phyloP scores from a whole-genome alignment of 2,329 filamentous ascomycete genomes.

The Shiraia sp. region DNA sequence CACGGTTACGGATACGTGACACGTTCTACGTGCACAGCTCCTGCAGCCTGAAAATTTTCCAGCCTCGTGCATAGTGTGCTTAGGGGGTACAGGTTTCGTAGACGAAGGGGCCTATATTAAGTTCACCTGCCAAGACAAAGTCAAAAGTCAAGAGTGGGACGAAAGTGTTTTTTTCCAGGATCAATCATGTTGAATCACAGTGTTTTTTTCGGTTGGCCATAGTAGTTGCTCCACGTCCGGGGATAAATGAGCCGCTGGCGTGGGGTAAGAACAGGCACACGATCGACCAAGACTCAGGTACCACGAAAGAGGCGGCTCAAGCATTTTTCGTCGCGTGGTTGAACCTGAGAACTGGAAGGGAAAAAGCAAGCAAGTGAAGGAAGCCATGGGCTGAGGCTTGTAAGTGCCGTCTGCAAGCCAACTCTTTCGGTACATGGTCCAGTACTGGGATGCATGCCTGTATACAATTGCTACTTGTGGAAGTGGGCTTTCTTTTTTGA shows the following conservation, averaged over 20 bases:
- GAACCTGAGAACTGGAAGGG: constrained; percentile 29
- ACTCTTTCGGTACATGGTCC: constrained; percentile 15
- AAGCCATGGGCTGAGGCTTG: constrained; percentile 26
- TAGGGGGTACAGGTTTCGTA: constrained; percentile 3
- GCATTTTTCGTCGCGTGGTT: constrained; percentile 10
- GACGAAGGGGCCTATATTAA: not conserved
- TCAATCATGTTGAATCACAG: constrained; percentile 2
- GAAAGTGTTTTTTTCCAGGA: constrained; percentile 3
- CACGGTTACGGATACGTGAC: too few relatives aligned
- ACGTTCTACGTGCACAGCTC: not conserved
- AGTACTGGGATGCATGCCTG: constrained; percentile 6
- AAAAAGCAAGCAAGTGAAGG: constrained; percentile 34
- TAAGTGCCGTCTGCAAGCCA: constrained; percentile 24
- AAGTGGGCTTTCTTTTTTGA: constrained; percentile 1
- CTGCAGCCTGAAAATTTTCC: constrained; percentile 23
- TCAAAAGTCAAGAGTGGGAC: too few relatives aligned
- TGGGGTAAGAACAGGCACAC: constrained; percentile 27
- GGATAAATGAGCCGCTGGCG: constrained; percentile 28
- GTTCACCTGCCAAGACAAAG: not conserved
- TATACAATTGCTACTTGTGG: constrained; percentile 9
- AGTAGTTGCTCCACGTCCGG: constrained; percentile 13
- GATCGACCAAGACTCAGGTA: constrained; percentile 38
- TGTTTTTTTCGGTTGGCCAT: constrained; percentile 13
- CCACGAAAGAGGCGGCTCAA: constrained; percentile 27
- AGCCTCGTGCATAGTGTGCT: constrained; percentile 22